phyloP scores from a whole-genome alignment of 2,329 filamentous ascomycete genomes.

The Microdochium trichocladiopsis region DNA sequence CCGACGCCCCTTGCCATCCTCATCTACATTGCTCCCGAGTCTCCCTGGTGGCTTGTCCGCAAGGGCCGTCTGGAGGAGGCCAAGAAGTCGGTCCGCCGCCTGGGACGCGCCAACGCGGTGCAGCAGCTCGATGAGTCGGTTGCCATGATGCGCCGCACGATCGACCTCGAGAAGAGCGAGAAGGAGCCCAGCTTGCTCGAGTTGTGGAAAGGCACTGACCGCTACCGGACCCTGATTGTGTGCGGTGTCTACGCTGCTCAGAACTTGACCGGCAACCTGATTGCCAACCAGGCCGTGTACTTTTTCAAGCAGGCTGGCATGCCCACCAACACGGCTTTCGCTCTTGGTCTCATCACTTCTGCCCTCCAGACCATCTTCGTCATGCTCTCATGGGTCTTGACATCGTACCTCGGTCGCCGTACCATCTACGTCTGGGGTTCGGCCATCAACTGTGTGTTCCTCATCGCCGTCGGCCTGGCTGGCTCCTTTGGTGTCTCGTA shows the following conservation, averaged over 20 bases:
- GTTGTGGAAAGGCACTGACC: conserved; percentile 47
- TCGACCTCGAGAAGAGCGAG: conserved; percentile 43
- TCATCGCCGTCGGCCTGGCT: conserved; percentile 45
- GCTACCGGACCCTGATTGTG: conserved; percentile 45
- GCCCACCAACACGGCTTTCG: neutral
- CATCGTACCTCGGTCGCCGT: conserved; percentile 44
- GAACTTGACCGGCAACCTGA: conserved; percentile 55
- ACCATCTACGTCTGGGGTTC: neutral
- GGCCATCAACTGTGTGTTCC: neutral
- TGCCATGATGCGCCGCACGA: conserved; percentile 51
- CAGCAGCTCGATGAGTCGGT: conserved; percentile 33
- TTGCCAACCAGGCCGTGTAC: conserved; percentile 55
- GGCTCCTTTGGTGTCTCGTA: conserved; percentile 37
- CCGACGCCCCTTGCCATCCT: conserved; percentile 44
- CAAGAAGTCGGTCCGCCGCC: conserved; percentile 36
- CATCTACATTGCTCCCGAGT: conserved; percentile 42
- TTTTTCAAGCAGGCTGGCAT: conserved; percentile 60
- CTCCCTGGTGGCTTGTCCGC: conserved; percentile 49
- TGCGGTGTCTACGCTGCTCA: conserved; percentile 52
- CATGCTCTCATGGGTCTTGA: conserved; percentile 62
- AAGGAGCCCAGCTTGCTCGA: conserved; percentile 27
- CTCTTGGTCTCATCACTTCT: neutral
- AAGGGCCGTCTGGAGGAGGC: conserved; percentile 38
- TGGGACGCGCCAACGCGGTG: conserved; percentile 32
- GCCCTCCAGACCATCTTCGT: conserved; percentile 47